Evolutionary conservation across 768 basidiomycete species (phyloP), one percentile per base, ranked within the genome.

Genomic region (Boletus eberwhitei): DNA sequence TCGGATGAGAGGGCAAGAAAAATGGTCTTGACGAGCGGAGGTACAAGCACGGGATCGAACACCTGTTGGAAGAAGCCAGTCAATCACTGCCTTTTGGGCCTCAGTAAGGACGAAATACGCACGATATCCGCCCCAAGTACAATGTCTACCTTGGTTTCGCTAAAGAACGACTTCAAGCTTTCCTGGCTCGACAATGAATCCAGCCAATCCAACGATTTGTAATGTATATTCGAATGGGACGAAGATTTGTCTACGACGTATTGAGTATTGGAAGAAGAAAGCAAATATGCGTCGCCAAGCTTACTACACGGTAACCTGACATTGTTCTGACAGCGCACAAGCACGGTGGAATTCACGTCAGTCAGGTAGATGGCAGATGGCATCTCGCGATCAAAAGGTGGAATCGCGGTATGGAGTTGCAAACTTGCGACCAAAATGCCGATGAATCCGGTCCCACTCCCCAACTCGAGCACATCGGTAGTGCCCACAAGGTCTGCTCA

Each of bases 381-480:
- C 50, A 39, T 22, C 17, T 42, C 39, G 50, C n/a, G 22, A 34
- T 52, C 36, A 26, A 32, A 11, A n/a, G 48, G n/a, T 14, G 31
- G 38, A 46, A 8, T 48, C 19, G 32, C 35, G 17, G 48, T 37
- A 48, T 36, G 53, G n/a, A 59, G 45, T 22, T 92, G 90, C 16
- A 90, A 66, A 40, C 75, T 75, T 0, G 82, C 82, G 31, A 82
- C 66, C 8, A 90, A 67, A 37, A 82, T 79, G 5, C 88, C 90
- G 16, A 91, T 73, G 61, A 90, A 86, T n/a, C 90, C 90, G 4
- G 77, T 75, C 2, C 90, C 90, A 7, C 83, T 85, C 12, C 90
- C 90, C 1, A 92, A 75, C 65, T 93, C 90, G 11, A 93, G 77
- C 8, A 90, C 75, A 17, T 75, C 70, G 60, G 76, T 76, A 12